A percentile compares a stretch with the other conserved stretches of the same genome.
These are phyloP conservation scores for Babesia caballi DNA, from an alignment of 169 alveolate genomes.

Conservation along the genomic window DNA sequence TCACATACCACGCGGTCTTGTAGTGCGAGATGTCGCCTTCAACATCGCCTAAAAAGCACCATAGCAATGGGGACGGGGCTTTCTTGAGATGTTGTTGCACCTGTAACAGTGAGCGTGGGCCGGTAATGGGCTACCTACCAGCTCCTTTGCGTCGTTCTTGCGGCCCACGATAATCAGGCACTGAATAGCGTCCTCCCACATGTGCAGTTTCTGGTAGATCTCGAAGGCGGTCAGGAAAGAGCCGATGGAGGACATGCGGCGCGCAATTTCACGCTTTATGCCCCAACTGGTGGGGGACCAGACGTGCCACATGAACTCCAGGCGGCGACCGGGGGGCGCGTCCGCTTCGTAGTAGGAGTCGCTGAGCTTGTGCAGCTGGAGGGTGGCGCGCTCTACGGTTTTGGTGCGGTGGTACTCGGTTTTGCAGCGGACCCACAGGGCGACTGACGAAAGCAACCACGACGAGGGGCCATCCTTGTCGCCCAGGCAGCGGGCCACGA, in stretches of 20 bases:
- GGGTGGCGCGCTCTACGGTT: slow-evolving; percentile 72
- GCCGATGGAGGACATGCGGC: slow-evolving; percentile 69
- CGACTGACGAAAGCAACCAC: slow-evolving; percentile 67
- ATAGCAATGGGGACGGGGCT: slow-evolving; percentile 62
- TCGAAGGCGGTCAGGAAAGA: slow-evolving; percentile 70
- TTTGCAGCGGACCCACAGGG: slow-evolving; percentile 73
- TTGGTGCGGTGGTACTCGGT: slow-evolving; percentile 67
- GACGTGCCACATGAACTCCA: slow-evolving; percentile 65
- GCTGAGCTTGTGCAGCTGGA: slow-evolving; percentile 69
- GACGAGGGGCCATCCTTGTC: slow-evolving; percentile 30
- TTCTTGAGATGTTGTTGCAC: slow-evolving; percentile 43
- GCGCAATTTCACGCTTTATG: slow-evolving; percentile 67
- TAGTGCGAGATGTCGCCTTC: slow-evolving; percentile 61
- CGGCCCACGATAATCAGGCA: slow-evolving; percentile 72
- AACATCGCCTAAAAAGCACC: slow-evolving; percentile 70
- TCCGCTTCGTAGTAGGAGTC: slow-evolving; percentile 54
- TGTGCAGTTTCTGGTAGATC: slow-evolving; percentile 69
- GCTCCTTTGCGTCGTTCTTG: slow-evolving; percentile 71
- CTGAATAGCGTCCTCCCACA: slow-evolving; percentile 79
- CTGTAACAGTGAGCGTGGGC: not conserved
- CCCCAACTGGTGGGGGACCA: slow-evolving; percentile 73
- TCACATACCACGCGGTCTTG: slow-evolving; percentile 67
- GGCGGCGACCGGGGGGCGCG: slow-evolving; percentile 49
- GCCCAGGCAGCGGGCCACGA: slow-evolving; percentile 65
- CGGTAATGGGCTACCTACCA: slow-evolving; percentile 23